phyloP scores from a whole-genome alignment of 306 rosid species.

The Castanea crenata region DNA sequence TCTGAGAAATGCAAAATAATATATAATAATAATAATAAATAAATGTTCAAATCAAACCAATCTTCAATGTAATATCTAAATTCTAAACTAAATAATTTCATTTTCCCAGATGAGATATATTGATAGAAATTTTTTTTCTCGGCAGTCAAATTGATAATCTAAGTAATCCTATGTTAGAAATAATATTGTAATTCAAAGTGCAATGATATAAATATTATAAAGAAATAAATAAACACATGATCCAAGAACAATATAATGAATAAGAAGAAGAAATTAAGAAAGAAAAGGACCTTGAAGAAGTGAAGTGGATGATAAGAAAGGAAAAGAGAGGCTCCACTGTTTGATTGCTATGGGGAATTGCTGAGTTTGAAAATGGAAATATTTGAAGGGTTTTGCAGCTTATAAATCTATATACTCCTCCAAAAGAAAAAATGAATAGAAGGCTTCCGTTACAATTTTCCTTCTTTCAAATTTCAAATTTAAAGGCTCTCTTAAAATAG shows the following conservation, averaged over 20 bases:
- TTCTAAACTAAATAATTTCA: not conserved
- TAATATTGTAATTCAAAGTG: not conserved
- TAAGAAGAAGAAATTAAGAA: not conserved
- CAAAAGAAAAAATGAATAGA: not conserved
- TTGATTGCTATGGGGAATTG: not conserved
- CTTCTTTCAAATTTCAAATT: not conserved
- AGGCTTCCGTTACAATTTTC: not conserved
- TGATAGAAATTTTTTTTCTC: not conserved
- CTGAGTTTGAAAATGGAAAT: not conserved
- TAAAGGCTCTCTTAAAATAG: not conserved
- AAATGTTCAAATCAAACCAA: not conserved
- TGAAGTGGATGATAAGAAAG: not conserved
- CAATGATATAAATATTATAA: not conserved
- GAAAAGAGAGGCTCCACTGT: not conserved
- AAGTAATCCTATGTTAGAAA: not conserved
- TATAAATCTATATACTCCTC: not conserved
- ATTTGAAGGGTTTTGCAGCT: not conserved
- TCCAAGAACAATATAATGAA: not conserved
- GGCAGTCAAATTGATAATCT: not conserved
- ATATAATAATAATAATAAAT: too few relatives aligned
- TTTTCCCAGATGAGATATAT: not conserved
- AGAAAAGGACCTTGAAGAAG: not conserved
- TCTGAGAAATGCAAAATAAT: not conserved
- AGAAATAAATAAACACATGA: not conserved
- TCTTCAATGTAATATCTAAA: too few relatives aligned